Conservation (phyloP, 176 grass and related monocot species). For the Hsuehochloa calcarea region DNA sequence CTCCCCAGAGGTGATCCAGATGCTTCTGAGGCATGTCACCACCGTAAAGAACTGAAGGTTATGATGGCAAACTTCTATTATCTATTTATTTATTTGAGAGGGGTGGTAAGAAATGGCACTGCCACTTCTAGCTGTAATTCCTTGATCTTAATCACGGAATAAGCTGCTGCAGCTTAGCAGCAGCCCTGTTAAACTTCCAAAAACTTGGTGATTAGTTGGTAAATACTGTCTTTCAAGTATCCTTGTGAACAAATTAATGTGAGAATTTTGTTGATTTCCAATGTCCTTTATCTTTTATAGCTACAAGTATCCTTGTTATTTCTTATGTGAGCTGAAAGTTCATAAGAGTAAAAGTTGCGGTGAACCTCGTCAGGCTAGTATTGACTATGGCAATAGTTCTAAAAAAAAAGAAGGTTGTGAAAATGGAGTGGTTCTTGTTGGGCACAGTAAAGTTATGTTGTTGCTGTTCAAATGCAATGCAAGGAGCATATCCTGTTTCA, state of each 20-base stretch:
- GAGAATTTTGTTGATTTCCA: constrained; percentile 9
- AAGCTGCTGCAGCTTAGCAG: constrained; percentile 19
- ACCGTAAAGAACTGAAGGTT: constrained; percentile 65
- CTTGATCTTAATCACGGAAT: constrained; percentile 22
- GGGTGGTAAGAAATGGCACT: constrained; percentile 19
- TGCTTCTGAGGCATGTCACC: constrained; percentile 87
- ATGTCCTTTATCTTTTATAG: background rate
- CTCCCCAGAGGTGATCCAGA: constrained; percentile 67
- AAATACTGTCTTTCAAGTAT: background rate
- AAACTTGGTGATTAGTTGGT: background rate
- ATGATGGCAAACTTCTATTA: constrained; percentile 19
- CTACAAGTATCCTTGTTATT: background rate
- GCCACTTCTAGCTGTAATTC: constrained; percentile 35
- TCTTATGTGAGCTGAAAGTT: background rate
- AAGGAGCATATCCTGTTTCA: background rate
- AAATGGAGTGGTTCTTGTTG: background rate
- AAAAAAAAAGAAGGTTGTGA: background rate
- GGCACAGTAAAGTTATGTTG: background rate
- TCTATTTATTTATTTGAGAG: constrained; percentile 36
- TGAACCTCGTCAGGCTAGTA: background rate
- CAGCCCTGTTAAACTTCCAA: constrained; percentile 2
- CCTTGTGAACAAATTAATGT: background rate
- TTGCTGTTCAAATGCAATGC: background rate
- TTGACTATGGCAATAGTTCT: background rate
- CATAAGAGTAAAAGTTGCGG: background rate